A percentile compares a stretch with the other conserved stretches of the same genome.
phyloP scores from a whole-genome alignment of 2,329 filamentous ascomycete genomes.

The Ascosphaera aggregata region DNA sequence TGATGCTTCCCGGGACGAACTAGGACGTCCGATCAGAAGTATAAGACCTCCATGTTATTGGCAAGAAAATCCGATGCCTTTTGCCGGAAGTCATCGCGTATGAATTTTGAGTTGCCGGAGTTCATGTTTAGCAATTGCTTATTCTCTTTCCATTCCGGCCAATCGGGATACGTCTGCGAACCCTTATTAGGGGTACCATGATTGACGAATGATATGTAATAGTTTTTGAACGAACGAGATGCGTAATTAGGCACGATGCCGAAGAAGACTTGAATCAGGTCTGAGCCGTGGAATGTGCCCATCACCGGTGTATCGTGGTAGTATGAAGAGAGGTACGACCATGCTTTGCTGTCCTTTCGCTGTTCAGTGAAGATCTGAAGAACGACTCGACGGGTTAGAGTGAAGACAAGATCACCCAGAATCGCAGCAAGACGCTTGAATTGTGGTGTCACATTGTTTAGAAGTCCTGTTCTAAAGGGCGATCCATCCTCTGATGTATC shows the following conservation, averaged over 20 bases:
- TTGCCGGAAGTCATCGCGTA: slow-evolving; percentile 26
- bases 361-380: slow-evolving; percentile 24
- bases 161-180: slow-evolving; percentile 19
- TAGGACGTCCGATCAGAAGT: slow-evolving; percentile 4
- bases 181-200: slow-evolving; percentile 44
- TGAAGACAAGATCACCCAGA: slow-evolving; percentile 54
- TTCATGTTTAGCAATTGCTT: slow-evolving; percentile 24
- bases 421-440: slow-evolving; percentile 58
- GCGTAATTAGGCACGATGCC: slow-evolving; percentile 40
- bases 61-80: slow-evolving; percentile 21
- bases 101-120: slow-evolving; percentile 11
- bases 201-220: slow-evolving; percentile 52
- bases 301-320: slow-evolving; percentile 46
- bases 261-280: slow-evolving; percentile 45
- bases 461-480: slow-evolving; percentile 42
- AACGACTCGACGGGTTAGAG: slow-evolving; percentile 42
- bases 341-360: slow-evolving; percentile 37
- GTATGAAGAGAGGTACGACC: slow-evolving; percentile 57
- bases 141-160: slow-evolving; percentile 30
- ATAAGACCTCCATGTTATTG: slow-evolving; percentile 7
- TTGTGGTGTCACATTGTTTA: slow-evolving; percentile 53
- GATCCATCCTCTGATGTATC: slow-evolving; percentile 34
- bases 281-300: slow-evolving; percentile 52
- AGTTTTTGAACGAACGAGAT: slow-evolving; percentile 34
- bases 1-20: too few relatives aligned